Evolutionary conservation across 768 basidiomycete genomes (phyloP).

Genomic region (Rhodosporidiobolus sp.): DNA sequence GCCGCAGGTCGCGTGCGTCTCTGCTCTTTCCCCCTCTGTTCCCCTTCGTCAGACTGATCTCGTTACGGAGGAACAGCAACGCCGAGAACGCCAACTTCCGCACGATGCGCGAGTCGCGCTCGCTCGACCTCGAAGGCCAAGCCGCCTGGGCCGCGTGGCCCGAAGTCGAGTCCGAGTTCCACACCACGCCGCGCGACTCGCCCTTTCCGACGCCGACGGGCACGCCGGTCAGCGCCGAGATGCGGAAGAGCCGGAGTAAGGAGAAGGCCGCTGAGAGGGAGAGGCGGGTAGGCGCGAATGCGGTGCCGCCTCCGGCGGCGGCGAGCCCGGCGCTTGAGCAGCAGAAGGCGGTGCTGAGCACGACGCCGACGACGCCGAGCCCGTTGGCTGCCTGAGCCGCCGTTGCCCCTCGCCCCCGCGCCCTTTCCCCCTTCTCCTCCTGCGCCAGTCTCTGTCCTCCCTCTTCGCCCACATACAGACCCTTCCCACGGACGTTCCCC

Average conservation of each 20-base stretch:
- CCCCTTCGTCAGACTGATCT: not conserved
- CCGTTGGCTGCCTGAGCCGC: not conserved
- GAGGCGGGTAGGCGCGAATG: not conserved
- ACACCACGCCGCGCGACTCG: not conserved
- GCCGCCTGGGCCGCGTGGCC: constrained; percentile 31
- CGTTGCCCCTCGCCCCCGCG: not conserved
- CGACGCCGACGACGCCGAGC: not conserved
- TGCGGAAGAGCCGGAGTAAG: constrained; percentile 4
- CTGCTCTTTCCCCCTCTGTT: not conserved
- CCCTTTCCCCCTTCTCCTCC: not conserved
- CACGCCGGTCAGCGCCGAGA: constrained; percentile 7
- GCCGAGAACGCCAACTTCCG: constrained; percentile 83
- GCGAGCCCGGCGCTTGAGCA: not conserved
- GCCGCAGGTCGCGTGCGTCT: constrained; percentile 32
- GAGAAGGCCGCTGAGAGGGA: constrained; percentile 5
- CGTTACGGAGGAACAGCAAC: constrained; percentile 57
- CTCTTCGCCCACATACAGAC: too few relatives aligned
- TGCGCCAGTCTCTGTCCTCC: too few relatives aligned
- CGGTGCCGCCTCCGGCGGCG: not conserved
- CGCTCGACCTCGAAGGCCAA: constrained; percentile 71
- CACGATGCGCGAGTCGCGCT: constrained; percentile 80
- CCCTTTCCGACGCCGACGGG: constrained; percentile 22
- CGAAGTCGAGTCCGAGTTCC: constrained; percentile 23
- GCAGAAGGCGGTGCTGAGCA: not conserved
- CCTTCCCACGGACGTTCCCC: too few relatives aligned